These are phyloP conservation scores for Fusarium siculi DNA, from an alignment of 2,329 filamentous ascomycete genomes.

Conservation along the genomic window DNA sequence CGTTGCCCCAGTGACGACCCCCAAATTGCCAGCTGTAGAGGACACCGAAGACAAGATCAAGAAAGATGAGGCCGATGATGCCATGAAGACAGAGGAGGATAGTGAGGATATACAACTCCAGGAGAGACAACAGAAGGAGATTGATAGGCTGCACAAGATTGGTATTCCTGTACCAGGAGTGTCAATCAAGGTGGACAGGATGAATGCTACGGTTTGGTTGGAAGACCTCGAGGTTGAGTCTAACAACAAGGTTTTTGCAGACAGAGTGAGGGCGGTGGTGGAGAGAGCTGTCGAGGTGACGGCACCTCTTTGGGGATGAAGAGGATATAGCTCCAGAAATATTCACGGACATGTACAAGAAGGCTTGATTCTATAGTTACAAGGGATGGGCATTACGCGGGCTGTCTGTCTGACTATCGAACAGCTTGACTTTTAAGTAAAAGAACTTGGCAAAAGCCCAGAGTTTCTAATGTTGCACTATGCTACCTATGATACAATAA, in stretches of 20 bases:
- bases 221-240: conserved; percentile 94
- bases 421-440: background rate
- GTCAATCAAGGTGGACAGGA: conserved; percentile 87
- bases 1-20: conserved; percentile 77
- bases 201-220: conserved; percentile 88
- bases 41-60: conserved; percentile 48
- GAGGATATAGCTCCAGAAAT: background rate
- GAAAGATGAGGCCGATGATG: conserved; percentile 52
- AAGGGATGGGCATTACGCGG: background rate
- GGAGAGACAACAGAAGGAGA: conserved; percentile 72
- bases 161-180: conserved; percentile 93
- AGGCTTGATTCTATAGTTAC: background rate
- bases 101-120: conserved; percentile 58
- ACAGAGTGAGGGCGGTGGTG: conserved; percentile 88
- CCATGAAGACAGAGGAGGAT: conserved; percentile 49
- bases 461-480: conserved; percentile 40
- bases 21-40: conserved; percentile 62
- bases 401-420: background rate
- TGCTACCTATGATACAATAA: conserved; percentile 50
- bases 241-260: conserved; percentile 78
- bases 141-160: conserved; percentile 81
- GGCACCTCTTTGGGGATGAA: conserved; percentile 73
- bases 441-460: conserved; percentile 24
- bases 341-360: background rate
- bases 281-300: conserved; percentile 91